Conservation (phyloP, 2,329 filamentous ascomycete species). For the Aspergillus melleus region DNA sequence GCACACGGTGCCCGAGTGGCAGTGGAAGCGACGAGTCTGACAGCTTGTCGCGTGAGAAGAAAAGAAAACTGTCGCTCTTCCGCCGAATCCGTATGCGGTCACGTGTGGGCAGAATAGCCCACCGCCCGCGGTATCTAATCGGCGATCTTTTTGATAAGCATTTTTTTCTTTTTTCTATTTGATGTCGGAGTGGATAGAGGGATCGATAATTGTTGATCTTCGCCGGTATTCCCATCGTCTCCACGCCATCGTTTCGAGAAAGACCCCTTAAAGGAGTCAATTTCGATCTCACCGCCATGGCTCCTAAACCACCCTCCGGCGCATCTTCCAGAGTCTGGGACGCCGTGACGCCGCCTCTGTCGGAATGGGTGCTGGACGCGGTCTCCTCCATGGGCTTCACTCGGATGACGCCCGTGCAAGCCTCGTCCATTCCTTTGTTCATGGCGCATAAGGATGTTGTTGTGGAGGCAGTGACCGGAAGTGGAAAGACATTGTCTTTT, state of each 20-base stretch:
- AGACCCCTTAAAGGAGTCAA: background rate
- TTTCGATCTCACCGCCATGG: constrained; percentile 22
- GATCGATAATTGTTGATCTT: background rate
- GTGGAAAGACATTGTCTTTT: constrained; percentile 86
- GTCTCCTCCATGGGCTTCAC: constrained; percentile 80
- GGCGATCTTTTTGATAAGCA: constrained; percentile 23
- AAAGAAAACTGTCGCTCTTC: constrained; percentile 6
- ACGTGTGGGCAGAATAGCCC: constrained; percentile 19
- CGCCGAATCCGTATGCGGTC: constrained; percentile 14
- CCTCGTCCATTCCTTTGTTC: constrained; percentile 84
- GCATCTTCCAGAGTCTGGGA: constrained; percentile 62
- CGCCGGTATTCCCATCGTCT: background rate
- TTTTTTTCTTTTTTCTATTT: constrained; percentile 23
- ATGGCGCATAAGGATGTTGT: constrained; percentile 90
- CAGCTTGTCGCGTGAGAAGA: background rate
- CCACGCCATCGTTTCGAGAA: background rate
- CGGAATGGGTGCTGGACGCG: constrained; percentile 83
- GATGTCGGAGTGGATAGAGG: constrained; percentile 6
- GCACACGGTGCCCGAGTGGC: background rate
- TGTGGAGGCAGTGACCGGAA: constrained; percentile 88
- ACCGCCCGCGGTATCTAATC: constrained; percentile 37
- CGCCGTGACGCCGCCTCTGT: constrained; percentile 67
- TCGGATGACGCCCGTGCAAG: constrained; percentile 92
- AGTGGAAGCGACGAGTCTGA: background rate
- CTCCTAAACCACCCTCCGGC: constrained; percentile 45